These are phyloP conservation scores for Monosporascus ibericus DNA, from an alignment of 2,329 filamentous ascomycete species.

Conservation along the genomic window DNA sequence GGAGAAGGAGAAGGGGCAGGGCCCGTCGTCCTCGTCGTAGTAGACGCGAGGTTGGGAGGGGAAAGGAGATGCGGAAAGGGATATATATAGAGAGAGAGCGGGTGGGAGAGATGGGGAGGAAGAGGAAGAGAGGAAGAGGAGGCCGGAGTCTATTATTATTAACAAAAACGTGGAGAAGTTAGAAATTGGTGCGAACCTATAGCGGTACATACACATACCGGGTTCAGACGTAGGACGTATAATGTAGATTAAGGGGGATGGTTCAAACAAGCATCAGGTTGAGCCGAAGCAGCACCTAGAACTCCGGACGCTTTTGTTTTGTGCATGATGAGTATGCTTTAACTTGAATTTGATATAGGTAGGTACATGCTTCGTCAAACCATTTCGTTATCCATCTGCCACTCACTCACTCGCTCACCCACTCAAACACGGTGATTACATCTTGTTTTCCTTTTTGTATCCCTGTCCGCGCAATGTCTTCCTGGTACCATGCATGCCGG, in stretches of 20 bases:
- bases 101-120: too few relatives aligned
- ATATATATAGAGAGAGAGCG: too few relatives aligned
- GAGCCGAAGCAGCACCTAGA: background rate
- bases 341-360: slow-evolving; percentile 9
- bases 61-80: too few relatives aligned
- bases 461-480: slow-evolving; percentile 8
- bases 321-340: background rate
- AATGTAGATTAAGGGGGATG: too few relatives aligned
- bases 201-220: too few relatives aligned
- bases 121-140: too few relatives aligned
- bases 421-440: background rate
- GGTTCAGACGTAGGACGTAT: too few relatives aligned
- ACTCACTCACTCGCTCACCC: slow-evolving; percentile 2
- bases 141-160: too few relatives aligned
- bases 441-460: slow-evolving; percentile 4
- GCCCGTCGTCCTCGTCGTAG: too few relatives aligned
- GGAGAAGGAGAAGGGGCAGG: slow-evolving; percentile 4
- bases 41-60: too few relatives aligned
- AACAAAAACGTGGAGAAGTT: too few relatives aligned
- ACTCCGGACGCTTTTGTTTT: background rate
- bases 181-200: too few relatives aligned
- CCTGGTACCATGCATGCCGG: slow-evolving; percentile 1
- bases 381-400: slow-evolving; percentile 17
- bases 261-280: background rate
- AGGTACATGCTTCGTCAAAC: slow-evolving; percentile 15